Conservation (phyloP, 352 stramenopile genomes). For the Pythium apleroticum region DNA sequence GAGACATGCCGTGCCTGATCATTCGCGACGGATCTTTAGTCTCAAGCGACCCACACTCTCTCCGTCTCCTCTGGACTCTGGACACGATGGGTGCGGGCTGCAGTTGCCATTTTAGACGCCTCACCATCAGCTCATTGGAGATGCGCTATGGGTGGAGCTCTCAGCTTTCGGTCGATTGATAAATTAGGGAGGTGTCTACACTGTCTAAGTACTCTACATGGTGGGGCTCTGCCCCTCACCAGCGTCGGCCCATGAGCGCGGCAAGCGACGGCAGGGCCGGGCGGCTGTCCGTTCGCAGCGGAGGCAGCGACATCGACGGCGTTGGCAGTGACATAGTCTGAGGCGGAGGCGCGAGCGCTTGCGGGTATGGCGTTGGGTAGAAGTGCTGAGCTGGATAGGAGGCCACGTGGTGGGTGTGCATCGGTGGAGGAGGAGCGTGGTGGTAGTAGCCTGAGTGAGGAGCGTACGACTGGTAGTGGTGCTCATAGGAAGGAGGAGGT, state of each 20-base stretch:
- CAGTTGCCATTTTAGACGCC: not conserved
- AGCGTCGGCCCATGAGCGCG: conserved; percentile 20
- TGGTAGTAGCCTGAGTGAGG: conserved; percentile 17
- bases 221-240: conserved; percentile 8
- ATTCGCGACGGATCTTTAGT: not conserved
- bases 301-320: conserved; percentile 12
- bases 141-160: not conserved
- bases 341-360: not conserved
- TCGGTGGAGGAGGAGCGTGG: conserved; percentile 2
- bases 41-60: not conserved
- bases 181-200: conserved; percentile 19
- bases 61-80: not conserved
- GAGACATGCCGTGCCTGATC: not conserved
- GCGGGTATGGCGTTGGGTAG: conserved; percentile 8
- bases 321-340: not conserved
- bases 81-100: not conserved
- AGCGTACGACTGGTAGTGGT: conserved; percentile 2
- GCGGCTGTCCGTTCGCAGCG: conserved; percentile 20
- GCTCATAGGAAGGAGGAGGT: conserved; percentile 9
- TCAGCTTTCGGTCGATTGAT: conserved; percentile 9
- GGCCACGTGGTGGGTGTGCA: conserved; percentile 1
- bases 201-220: conserved; percentile 9
- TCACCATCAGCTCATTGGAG: not conserved
- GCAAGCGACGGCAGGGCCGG: conserved; percentile 22
- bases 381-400: conserved; percentile 7